These are phyloP conservation scores for Pythium inflatum DNA, from an alignment of 352 stramenopile genomes.

Conservation along the genomic window DNA sequence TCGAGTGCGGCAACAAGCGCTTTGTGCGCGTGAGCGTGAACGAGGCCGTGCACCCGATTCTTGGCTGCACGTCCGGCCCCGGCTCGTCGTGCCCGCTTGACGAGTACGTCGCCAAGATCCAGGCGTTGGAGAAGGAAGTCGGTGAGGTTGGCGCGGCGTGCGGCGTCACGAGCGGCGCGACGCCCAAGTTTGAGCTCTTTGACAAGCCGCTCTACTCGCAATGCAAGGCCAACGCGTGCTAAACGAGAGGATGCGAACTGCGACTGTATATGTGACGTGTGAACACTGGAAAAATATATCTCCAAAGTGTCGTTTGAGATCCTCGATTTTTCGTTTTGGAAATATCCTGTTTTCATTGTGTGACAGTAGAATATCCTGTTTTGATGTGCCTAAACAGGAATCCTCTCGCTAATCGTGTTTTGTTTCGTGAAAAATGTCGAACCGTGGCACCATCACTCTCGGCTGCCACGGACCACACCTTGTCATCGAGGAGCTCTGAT, in stretches of 20 bases:
- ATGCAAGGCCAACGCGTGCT: conserved; percentile 13
- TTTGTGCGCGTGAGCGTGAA: conserved; percentile 61
- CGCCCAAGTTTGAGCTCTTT: conserved; percentile 49
- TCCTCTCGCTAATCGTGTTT: too few relatives aligned
- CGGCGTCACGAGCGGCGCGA: conserved; percentile 37
- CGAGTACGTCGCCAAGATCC: conserved; percentile 48
- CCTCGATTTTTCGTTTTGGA: neutral
- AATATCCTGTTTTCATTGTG: neutral
- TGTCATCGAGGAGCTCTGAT: neutral
- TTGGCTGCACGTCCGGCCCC: conserved; percentile 46
- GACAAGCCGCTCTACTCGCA: conserved; percentile 39
- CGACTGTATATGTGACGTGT: neutral
- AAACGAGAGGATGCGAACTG: neutral
- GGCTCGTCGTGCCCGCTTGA: conserved; percentile 52
- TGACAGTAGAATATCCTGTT: too few relatives aligned
- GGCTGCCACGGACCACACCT: too few relatives aligned
- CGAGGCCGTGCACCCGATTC: conserved; percentile 50
- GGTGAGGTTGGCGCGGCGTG: conserved; percentile 55
- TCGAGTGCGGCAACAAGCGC: conserved; percentile 43
- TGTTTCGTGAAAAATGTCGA: too few relatives aligned
- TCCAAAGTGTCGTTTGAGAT: neutral
- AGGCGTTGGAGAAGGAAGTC: conserved; percentile 37
- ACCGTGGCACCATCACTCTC: too few relatives aligned
- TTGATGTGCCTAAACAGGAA: too few relatives aligned
- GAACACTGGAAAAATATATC: neutral